A percentile compares a stretch with the other conserved stretches of the same genome.
Evolutionary conservation across 768 basidiomycete species (phyloP).

Genomic region (Tricholoma bakamatsutake): DNA sequence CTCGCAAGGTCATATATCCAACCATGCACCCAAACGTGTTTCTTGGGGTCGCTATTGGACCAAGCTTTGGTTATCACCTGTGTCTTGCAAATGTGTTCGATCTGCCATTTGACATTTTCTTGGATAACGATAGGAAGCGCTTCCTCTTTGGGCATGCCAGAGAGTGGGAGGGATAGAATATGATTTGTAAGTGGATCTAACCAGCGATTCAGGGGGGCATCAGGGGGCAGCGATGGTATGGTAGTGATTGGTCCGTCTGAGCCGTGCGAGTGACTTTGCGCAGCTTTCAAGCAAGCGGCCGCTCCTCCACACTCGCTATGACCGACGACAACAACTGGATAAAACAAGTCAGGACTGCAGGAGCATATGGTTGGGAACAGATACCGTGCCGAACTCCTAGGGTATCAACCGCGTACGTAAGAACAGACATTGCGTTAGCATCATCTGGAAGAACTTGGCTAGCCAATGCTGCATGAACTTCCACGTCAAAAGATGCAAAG

Average conservation of each 20-base stretch:
- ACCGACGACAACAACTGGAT: constrained; percentile 72
- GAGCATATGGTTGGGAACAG: constrained; percentile 23
- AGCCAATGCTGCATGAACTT: neutral
- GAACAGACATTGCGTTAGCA: constrained; percentile 62
- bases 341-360: constrained; percentile 25
- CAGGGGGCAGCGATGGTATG: constrained; percentile 27
- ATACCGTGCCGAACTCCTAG: constrained; percentile 76
- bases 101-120: constrained; percentile 56
- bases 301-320: constrained; percentile 84
- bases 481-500: neutral
- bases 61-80: constrained; percentile 43
- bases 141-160: constrained; percentile 25
- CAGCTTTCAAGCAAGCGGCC: constrained; percentile 45
- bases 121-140: constrained; percentile 44
- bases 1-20: constrained; percentile 64
- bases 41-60: constrained; percentile 34
- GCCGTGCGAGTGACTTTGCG: constrained; percentile 26
- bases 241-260: constrained; percentile 27
- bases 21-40: constrained; percentile 57
- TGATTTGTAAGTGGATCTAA: constrained; percentile 59
- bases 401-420: constrained; percentile 65
- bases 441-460: constrained; percentile 76
- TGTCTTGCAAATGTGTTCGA: constrained; percentile 43
- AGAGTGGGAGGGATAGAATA: constrained; percentile 40
- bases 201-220: constrained; percentile 62